A percentile compares a stretch with the other conserved stretches of the same genome.
phyloP scores from a whole-genome alignment of 345 rosid species.

The Mangifera indica region DNA sequence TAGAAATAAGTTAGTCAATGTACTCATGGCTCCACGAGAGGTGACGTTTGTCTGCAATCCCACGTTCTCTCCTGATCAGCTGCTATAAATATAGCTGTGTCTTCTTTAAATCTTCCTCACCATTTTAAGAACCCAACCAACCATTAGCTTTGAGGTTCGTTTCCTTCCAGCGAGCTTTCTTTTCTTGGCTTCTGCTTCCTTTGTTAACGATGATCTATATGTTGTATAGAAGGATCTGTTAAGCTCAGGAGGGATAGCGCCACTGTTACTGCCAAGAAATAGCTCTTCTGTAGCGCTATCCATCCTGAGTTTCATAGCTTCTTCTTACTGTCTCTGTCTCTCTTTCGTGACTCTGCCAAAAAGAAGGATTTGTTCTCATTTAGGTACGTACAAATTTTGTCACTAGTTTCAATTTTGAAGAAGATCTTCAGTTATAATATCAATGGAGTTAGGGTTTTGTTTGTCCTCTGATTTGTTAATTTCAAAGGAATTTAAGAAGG shows the following conservation, averaged over 20 bases:
- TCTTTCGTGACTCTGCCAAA: neutral
- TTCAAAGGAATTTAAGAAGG: too few relatives aligned
- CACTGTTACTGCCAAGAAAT: constrained; percentile 21
- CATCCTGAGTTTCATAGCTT: constrained; percentile 80
- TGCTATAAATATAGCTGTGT: constrained; percentile 35
- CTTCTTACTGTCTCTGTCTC: constrained; percentile 36
- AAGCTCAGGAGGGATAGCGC: constrained; percentile 96
- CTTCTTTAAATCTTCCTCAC: neutral
- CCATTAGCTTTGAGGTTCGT: neutral
- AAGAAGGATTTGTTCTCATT: neutral
- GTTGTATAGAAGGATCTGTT: constrained; percentile 52
- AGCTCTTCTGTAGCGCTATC: constrained; percentile 51
- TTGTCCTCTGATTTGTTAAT: neutral
- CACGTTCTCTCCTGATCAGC: constrained; percentile 23
- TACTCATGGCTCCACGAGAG: constrained; percentile 27
- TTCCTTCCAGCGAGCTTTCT: neutral
- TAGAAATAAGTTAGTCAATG: constrained; percentile 21
- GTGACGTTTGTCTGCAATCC: constrained; percentile 32
- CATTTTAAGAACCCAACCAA: constrained; percentile 4
- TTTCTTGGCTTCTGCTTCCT: neutral
- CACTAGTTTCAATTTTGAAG: neutral
- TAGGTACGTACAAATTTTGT: neutral
- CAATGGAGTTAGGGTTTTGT: neutral
- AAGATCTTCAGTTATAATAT: neutral
- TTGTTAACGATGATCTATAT: too few relatives aligned